Evolutionary conservation across 208 protist genomes (phyloP), one percentile per base, ranked within the genome.

Genomic region (Histomonas meleagridis): DNA sequence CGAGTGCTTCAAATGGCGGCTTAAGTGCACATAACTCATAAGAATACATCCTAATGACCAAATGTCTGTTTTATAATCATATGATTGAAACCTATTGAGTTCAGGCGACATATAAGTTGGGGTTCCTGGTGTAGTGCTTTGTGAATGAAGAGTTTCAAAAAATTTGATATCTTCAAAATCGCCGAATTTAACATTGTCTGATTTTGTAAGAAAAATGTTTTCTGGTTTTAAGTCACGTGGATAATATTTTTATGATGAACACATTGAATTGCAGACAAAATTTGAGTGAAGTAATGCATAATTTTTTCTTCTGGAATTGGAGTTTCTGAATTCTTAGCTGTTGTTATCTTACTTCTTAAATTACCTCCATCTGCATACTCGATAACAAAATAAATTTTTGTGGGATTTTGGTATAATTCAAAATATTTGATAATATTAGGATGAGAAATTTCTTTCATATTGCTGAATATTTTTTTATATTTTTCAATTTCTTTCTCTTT

Each of bases 41-140:
- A n/a, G n/a, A 21, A 95, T 70, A 62, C 94, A 95, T n/a, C 94
- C 94, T 28, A 95, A 91, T 43, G 94, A 91, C 94, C 94, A 95
- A 49, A 95, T 93, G 40, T 95, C 94, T 48, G 55, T 91, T 72
- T 94, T 95, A 5, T 65, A 51, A 49, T 92, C 76, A 94, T 95
- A 95, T 35, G 48, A 3, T n/a, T 55, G 40, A 10, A 26, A 14
- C 0, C n/a, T 43, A 38, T 51, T 86, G 32, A 86, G 90, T 78
- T 95, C 94, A 32, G 94, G 94, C 18, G 93, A 93, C 93, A 95
- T 95, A 90, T 95, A 95, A n/a, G 92, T 81, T 23, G 94, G 94
- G 23, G 94, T 95, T 21, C 94, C 94, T 1, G 94, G 92, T 18
- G 86, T 86, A 21, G 93, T 94, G 38, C 28, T 38, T n/a, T 94